Evolutionary conservation across 352 stramenopile species (phyloP).

Genomic region (Phytophthora citricola): DNA sequence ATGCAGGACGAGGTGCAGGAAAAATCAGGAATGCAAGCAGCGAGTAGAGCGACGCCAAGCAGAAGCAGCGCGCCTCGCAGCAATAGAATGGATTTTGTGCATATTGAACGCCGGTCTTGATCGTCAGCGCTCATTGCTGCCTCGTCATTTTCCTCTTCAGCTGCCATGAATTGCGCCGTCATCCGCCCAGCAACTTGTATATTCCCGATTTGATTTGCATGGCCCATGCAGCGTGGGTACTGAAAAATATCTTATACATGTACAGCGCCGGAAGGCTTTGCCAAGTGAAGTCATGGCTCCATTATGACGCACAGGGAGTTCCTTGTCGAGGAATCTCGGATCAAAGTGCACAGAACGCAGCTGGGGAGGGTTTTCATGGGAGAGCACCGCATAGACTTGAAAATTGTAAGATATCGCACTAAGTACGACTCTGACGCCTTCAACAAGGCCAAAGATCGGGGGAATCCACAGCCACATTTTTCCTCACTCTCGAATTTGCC

Average conservation of each 20-base stretch:
- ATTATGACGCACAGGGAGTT: background rate
- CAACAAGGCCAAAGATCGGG: conserved; percentile 33
- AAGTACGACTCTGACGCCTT: conserved; percentile 23
- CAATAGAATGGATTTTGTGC: conserved; percentile 52
- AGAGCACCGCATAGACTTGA: conserved; percentile 3
- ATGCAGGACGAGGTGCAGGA: conserved; percentile 52
- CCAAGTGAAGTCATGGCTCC: background rate
- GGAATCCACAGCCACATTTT: background rate
- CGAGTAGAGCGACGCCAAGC: conserved; percentile 33
- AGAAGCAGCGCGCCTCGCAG: conserved; percentile 9
- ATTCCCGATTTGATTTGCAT: too few relatives aligned
- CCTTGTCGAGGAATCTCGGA: background rate
- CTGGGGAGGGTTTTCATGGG: conserved; percentile 1
- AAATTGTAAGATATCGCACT: conserved; percentile 11
- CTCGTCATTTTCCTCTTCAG: conserved; percentile 14
- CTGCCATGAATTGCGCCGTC: conserved; percentile 4
- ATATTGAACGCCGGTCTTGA: conserved; percentile 24
- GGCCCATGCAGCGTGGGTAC: conserved; percentile 1
- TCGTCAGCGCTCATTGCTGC: background rate
- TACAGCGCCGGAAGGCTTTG: conserved; percentile 13
- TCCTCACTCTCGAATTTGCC: conserved; percentile 38
- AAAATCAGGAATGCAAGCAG: conserved; percentile 46
- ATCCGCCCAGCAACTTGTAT: conserved; percentile 4
- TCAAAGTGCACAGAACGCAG: conserved; percentile 16
- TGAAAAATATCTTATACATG: background rate